Percentiles rank a stretch among this genome's conserved stretches.
Conservation (phyloP, 805 yeast genomes). For the Metschnikowia corniflorae region DNA sequence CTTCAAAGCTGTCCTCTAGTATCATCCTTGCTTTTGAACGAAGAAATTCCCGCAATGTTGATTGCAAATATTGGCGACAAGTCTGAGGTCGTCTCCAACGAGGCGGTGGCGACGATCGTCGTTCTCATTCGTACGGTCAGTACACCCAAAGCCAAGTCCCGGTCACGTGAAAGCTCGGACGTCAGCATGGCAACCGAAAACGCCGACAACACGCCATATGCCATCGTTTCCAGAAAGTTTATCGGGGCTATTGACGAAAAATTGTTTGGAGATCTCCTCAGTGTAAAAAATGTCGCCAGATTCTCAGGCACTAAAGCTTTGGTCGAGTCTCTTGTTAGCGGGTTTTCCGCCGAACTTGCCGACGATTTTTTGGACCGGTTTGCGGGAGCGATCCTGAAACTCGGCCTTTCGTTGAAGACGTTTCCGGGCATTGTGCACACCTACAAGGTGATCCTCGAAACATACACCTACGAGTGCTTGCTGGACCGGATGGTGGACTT, state of each 20-base stretch:
- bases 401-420: conserved; percentile 22
- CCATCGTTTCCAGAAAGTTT: conserved; percentile 1
- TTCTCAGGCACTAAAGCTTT: conserved; percentile 25
- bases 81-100: conserved; percentile 49
- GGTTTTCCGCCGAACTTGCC: conserved; percentile 16
- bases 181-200: conserved; percentile 33
- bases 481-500: conserved; percentile 19
- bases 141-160: not conserved
- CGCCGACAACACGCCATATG: conserved; percentile 1
- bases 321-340: conserved; percentile 27
- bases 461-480: conserved; percentile 14
- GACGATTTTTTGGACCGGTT: conserved; percentile 18
- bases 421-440: conserved; percentile 27
- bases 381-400: conserved; percentile 16
- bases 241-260: conserved; percentile 22
- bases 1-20: conserved; percentile 35
- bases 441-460: conserved; percentile 24
- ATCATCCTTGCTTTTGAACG: conserved; percentile 32
- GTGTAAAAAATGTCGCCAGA: conserved; percentile 18
- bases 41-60: conserved; percentile 26
- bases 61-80: conserved; percentile 38
- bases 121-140: conserved; percentile 33
- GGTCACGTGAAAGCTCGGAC: conserved; percentile 29
- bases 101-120: conserved; percentile 44
- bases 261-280: conserved; percentile 24